Conservation (phyloP, 108 stramenopile genomes). For the Nitzschia palea region DNA sequence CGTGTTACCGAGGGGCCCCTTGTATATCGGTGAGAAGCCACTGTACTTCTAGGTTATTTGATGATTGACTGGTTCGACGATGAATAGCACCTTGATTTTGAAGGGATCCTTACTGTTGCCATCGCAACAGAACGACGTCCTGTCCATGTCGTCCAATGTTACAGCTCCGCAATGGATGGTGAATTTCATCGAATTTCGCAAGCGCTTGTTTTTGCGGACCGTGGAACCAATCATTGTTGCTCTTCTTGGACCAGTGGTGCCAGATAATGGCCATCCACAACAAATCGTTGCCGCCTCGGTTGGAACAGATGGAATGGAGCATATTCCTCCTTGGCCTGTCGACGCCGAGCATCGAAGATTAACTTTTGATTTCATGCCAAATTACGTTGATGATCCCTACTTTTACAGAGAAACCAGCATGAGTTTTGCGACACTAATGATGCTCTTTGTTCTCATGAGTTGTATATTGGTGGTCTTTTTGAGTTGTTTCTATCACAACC, state of each 20-base stretch:
- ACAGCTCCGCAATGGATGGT: constrained; percentile 69
- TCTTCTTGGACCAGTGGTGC: constrained; percentile 55
- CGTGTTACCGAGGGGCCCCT: too few relatives aligned
- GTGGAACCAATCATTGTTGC: constrained; percentile 78
- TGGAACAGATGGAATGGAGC: background rate
- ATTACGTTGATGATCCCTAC: constrained; percentile 66
- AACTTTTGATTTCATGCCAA: constrained; percentile 54
- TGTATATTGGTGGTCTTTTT: constrained; percentile 71
- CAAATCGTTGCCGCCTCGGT: constrained; percentile 1
- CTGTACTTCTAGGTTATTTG: too few relatives aligned
- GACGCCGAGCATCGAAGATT: constrained; percentile 59
- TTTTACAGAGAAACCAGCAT: constrained; percentile 66
- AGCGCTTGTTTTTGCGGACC: constrained; percentile 58
- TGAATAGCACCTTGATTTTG: too few relatives aligned
- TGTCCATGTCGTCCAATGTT: background rate
- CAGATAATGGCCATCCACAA: background rate
- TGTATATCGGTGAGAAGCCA: too few relatives aligned
- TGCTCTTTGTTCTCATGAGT: constrained; percentile 64
- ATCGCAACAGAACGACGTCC: too few relatives aligned
- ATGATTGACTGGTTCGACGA: too few relatives aligned
- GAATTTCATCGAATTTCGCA: constrained; percentile 59
- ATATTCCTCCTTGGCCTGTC: too few relatives aligned
- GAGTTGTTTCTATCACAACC: constrained; percentile 86
- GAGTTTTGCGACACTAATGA: constrained; percentile 75
- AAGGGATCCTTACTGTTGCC: too few relatives aligned